Evolutionary conservation across 805 yeast species (phyloP), one percentile per base, ranked within the genome.

Genomic region (Yamadazyma kitorensis): DNA sequence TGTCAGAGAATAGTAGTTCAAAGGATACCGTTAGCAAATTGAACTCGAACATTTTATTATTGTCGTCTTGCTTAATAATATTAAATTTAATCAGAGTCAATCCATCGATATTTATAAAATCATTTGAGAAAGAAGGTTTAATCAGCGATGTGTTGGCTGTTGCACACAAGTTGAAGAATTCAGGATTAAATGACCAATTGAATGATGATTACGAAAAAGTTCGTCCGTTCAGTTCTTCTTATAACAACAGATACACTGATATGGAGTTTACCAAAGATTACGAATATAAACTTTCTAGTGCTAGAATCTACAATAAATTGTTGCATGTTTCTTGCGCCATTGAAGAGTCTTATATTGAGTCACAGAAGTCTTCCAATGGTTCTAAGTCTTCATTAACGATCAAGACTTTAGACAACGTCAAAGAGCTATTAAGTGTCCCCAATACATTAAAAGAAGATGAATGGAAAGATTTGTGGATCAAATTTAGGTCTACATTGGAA

Each of bases 81-180:
- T 20, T 37, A 5, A 40, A 43, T 18, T 33, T 43, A 29, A 26
- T 43, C 8, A 37, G 29, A 20, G 17, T 33, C 3, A 37, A 35
- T 5, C 39, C 40, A 3, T 5, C 16, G 9, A 39, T 54, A 1
- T 79, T 74, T 36, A 48, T 78, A 5, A 47, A 53, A 0, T 68
- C 64, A 6, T 75, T 86, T 41, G 82, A 75, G 46, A 71, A 84
- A 36, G 94, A 86, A 48, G 96, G 96, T 0, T 55, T 83, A n/a
- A 52, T 81, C 4, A 56, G 69, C 12, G 86, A 81, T 49, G 62
- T 72, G 7, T 44, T 57, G 1, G 39, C 48, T 0, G 55, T 77
- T 3, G 34, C 60, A 7, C 57, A 55, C 17, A 43, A 48, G 28
- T 39, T 47, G 31, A 48, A 46, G 31, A 45, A 34, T 18, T 30